These are phyloP conservation scores for Thalia dealbata DNA, from an alignment of 176 grass and related monocot genomes.

Conservation along the genomic window DNA sequence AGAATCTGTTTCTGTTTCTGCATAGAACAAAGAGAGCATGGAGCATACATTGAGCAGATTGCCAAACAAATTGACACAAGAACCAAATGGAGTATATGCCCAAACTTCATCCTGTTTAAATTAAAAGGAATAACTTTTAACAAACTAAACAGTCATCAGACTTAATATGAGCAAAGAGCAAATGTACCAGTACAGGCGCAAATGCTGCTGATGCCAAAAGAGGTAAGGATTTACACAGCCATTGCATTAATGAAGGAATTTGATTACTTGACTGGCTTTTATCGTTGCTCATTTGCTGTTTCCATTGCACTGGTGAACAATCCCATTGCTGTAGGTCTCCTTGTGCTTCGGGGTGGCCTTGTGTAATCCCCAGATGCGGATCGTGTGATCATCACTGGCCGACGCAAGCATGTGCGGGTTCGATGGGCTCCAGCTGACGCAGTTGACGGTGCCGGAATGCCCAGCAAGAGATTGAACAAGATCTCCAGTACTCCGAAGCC, in stretches of 20 bases:
- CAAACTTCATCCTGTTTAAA: neutral
- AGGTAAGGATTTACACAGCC: slow-evolving; percentile 1
- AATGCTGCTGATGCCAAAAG: neutral
- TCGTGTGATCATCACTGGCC: slow-evolving; percentile 63
- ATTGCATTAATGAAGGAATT: neutral
- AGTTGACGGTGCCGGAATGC: slow-evolving; percentile 77
- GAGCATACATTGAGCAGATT: neutral
- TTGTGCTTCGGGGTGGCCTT: slow-evolving; percentile 45
- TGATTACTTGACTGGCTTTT: too few species aligned
- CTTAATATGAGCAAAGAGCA: slow-evolving; percentile 4
- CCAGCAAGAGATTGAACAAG: slow-evolving; percentile 58
- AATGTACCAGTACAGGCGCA: neutral
- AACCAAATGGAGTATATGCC: neutral
- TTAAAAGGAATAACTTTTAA: neutral
- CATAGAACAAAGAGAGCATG: neutral
- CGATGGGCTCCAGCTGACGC: slow-evolving; percentile 78
- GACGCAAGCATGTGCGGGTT: slow-evolving; percentile 91
- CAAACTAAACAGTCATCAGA: neutral
- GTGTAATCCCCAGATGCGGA: slow-evolving; percentile 72
- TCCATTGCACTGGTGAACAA: slow-evolving; percentile 56
- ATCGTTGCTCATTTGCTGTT: slow-evolving; percentile 33
- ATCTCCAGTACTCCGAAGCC: slow-evolving; percentile 65
- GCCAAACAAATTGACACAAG: neutral
- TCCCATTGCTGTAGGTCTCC: slow-evolving; percentile 48
- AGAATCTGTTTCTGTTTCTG: too few species aligned